Evolutionary conservation across 805 yeast species (phyloP), one percentile per base, ranked within the genome.

Genomic region (Cyberlindnera misumaiensis): DNA sequence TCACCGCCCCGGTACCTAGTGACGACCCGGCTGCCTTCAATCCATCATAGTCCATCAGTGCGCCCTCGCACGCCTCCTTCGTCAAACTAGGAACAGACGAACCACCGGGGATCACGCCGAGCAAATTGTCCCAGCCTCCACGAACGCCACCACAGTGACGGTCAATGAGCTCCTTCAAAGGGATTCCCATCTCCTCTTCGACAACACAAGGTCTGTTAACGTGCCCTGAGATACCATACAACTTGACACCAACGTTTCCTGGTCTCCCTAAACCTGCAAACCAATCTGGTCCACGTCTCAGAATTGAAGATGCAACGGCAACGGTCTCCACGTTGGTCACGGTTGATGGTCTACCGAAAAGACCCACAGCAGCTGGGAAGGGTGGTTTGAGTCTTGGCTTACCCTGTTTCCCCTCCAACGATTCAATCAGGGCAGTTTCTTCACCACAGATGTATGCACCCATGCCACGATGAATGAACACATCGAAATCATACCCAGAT

Each of bases 401-500:
- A 49, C 95, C 95, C 41, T 93, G 94, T 64, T 86, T 86, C 53
- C 95, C 95, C 67, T 86, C 95, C 39, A 86, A 68, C 4, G 89
- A 80, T 67, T 86, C 95, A 57, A 86, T 84, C 59, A 86, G 67
- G 5, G 94, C 88, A 31, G 95, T 86, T 65, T 86, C 95, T 65
- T 86, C 95, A 54, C 95, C 95, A 65, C 95, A 86, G 36, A 86
- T 74, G 63, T 86, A 86, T 10, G 95, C 95, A 47, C 95, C 95
- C 87, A 83, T 83, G 50, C 95, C 95, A 58, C 95, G 77, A 67
- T 86, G 95, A 52, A 86, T 73, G 61, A 71, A 86, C 34, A 86
- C 77, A 59, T 86, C 95, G 54, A 84, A 85, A 53, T 77, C 79
- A 62, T 77, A 86, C 37, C 95, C 95, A 2, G 88, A 74, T 14